Conservation (phyloP, 2,329 filamentous ascomycete species). For the Fusarium sp. region DNA sequence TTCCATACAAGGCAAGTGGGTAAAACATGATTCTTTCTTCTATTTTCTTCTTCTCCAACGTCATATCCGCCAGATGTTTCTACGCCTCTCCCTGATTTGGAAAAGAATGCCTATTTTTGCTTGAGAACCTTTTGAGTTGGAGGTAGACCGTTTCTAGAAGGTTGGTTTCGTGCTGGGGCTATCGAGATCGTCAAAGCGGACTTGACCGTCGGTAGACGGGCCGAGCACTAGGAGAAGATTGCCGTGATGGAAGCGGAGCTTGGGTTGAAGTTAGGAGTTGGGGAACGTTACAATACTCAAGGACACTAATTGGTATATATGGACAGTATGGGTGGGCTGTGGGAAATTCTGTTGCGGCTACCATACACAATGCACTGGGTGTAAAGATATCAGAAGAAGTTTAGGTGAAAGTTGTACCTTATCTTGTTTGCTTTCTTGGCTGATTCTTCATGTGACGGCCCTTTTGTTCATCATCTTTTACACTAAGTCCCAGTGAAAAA, state of each 20-base stretch:
- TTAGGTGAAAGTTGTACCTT: too few relatives aligned
- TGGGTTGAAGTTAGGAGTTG: background rate
- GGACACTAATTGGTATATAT: too few relatives aligned
- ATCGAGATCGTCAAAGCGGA: constrained; percentile 8
- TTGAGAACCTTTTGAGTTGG: background rate
- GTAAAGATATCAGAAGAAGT: too few relatives aligned
- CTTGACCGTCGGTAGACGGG: constrained; percentile 9
- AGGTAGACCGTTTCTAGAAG: background rate
- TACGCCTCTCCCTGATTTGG: background rate
- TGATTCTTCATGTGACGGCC: background rate
- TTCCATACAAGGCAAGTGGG: constrained; percentile 35
- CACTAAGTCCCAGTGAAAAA: background rate
- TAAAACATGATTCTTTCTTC: constrained; percentile 12
- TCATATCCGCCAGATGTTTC: constrained; percentile 7
- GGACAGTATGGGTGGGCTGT: too few relatives aligned
- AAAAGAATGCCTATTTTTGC: constrained; percentile 3
- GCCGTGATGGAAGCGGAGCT: background rate
- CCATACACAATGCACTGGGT: too few relatives aligned
- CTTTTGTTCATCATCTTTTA: background rate
- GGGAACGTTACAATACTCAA: background rate
- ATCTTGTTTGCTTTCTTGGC: background rate
- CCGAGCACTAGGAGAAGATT: constrained; percentile 11
- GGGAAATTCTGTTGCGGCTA: too few relatives aligned
- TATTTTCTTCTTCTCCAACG: constrained; percentile 6
- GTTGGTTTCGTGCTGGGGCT: background rate